Evolutionary conservation across 2,329 filamentous ascomycete genomes (phyloP).

Genomic region (Calonectria pseudoturangicola): DNA sequence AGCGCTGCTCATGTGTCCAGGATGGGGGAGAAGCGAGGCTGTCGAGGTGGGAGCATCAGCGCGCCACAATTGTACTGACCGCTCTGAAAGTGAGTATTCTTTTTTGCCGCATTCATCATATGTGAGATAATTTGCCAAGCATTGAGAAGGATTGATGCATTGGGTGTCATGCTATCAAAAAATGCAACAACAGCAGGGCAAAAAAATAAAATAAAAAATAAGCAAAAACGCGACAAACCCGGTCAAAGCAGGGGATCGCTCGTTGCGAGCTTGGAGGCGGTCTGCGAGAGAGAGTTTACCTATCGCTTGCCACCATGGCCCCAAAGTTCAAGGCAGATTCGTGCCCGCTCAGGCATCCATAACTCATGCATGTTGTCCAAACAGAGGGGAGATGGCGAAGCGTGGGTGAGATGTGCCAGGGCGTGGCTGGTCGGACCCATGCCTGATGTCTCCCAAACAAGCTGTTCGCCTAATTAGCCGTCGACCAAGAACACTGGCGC

Average conservation of each 20-base stretch:
- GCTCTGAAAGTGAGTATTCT: background rate
- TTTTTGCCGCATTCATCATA: background rate
- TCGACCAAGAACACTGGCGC: constrained; percentile 32
- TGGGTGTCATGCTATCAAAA: background rate
- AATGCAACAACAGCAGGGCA: too few relatives aligned
- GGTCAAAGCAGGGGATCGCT: constrained; percentile 11
- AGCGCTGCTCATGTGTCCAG: constrained; percentile 27
- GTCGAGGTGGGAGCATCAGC: constrained; percentile 20
- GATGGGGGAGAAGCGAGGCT: constrained; percentile 36
- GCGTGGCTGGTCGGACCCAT: constrained; percentile 33
- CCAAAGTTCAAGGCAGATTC: constrained; percentile 24
- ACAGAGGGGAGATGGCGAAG: constrained; percentile 14
- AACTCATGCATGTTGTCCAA: constrained; percentile 25
- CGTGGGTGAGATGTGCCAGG: constrained; percentile 32
- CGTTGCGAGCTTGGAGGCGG: constrained; percentile 36
- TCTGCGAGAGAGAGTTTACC: constrained; percentile 37
- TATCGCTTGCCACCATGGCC: constrained; percentile 25
- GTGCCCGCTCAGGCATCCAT: constrained; percentile 31
- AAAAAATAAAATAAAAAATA: constrained; percentile 2
- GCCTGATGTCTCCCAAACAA: constrained; percentile 22
- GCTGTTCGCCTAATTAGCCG: constrained; percentile 32
- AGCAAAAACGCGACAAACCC: background rate
- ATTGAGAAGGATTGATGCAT: background rate
- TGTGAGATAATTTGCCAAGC: background rate
- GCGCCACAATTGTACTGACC: constrained; percentile 6